Percentiles rank a stretch among this genome's conserved stretches.
Conservation (phyloP, 2,329 filamentous ascomycete genomes). For the Colletotrichum spinosum region DNA sequence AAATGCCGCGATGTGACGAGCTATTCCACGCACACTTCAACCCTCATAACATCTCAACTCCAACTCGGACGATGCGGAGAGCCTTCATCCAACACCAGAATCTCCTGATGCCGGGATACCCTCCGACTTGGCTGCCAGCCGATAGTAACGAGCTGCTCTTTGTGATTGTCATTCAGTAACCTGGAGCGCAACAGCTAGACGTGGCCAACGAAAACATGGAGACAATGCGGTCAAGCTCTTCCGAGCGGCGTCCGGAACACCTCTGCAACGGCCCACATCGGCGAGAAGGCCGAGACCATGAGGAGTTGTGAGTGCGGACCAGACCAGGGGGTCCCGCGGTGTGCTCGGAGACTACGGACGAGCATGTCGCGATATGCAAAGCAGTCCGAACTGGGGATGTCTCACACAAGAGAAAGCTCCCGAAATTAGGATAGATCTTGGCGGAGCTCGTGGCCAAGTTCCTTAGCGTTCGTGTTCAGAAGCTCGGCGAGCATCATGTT, state of each 20-base stretch:
- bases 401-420: conserved; percentile 3
- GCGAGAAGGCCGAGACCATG: conserved; percentile 23
- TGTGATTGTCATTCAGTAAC: not conserved
- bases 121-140: conserved; percentile 1
- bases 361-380: conserved; percentile 23
- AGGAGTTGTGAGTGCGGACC: conserved; percentile 13
- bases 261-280: conserved; percentile 24
- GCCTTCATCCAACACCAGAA: not conserved
- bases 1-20: too few species aligned
- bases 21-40: too few species aligned
- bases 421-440: not conserved
- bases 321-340: not conserved
- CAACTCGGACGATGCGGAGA: conserved; percentile 15
- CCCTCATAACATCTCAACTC: conserved; percentile 17
- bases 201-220: not conserved
- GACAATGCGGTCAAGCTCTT: not conserved
- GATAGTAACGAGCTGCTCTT: too few species aligned
- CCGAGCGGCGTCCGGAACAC: not conserved
- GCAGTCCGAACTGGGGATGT: not conserved
- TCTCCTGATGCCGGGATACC: not conserved
- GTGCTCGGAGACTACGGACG: conserved; percentile 6
- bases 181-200: not conserved
- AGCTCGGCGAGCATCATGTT: not conserved
- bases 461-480: not conserved
- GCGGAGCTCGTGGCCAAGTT: not conserved